Evolutionary conservation across 768 basidiomycete species (phyloP).

Genomic region (Russula earlei): DNA sequence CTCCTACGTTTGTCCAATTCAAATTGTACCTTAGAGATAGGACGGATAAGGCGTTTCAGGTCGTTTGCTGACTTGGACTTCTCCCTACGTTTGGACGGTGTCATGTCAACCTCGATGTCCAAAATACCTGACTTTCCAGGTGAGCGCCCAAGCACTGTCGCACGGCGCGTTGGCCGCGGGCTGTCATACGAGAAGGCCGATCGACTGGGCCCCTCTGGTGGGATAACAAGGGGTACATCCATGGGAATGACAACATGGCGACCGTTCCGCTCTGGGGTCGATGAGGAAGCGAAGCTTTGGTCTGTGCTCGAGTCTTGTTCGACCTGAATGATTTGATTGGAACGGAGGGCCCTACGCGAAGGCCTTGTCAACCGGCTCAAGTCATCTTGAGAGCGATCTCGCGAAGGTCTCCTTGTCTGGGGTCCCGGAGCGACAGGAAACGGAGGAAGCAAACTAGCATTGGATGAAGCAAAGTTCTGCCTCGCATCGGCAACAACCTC

Average conservation of each 20-base stretch:
- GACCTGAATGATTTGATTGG: constrained; percentile 60
- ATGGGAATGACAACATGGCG: constrained; percentile 1
- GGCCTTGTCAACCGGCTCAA: constrained; percentile 42
- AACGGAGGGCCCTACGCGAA: constrained; percentile 54
- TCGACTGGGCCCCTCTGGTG: constrained; percentile 21
- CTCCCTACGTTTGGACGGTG: constrained; percentile 55
- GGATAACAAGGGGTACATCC: constrained; percentile 22
- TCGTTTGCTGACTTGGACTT: constrained; percentile 61
- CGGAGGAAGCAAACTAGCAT: constrained; percentile 43
- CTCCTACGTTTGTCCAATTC: constrained; percentile 54
- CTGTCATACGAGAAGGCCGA: constrained; percentile 23
- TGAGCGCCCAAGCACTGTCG: constrained; percentile 60
- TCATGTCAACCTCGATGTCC: constrained; percentile 33
- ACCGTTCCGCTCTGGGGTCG: neutral
- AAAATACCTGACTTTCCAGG: constrained; percentile 32
- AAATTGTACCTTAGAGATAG: constrained; percentile 52
- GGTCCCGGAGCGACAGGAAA: constrained; percentile 43
- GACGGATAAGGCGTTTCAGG: constrained; percentile 56
- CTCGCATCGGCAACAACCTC: constrained; percentile 77
- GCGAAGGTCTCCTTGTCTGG: constrained; percentile 30
- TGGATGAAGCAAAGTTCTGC: constrained; percentile 54
- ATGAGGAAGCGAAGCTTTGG: constrained; percentile 24
- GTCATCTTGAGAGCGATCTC: constrained; percentile 34
- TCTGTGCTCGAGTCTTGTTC: constrained; percentile 29
- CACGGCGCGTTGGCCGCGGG: constrained; percentile 36